Base-by-base conservation (phyloP, 2,329 filamentous ascomycete genomes). In the Diplodia sapinea region DNA sequence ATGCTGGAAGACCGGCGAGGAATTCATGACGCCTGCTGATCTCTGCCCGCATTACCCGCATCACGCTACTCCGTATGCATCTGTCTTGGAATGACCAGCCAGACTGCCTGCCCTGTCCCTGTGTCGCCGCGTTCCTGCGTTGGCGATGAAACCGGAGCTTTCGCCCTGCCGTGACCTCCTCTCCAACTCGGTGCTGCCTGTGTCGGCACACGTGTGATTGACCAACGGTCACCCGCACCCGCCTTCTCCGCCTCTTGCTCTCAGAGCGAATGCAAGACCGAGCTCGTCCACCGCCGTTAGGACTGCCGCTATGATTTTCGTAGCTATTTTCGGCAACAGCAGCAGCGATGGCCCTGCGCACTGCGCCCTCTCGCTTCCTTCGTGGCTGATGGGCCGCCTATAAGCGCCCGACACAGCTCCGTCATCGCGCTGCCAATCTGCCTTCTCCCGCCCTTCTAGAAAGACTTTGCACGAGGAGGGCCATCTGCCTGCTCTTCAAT, bases 361-460 rank as follows among this genome's bases (percentile, higher is more conserved):
- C 38, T 61, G 40, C 57, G 57, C 57, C 57, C n/a, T 33, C 9
- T 43, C 38, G 57, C 23, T 49, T 61, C 57, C 57, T 61, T 50
- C 57, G 57, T 12, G 40, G 38, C 17, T 15, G 26, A 26, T 26
- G 57, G 36, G 36, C 36, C 15, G 38, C 38, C 43, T 31, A 47
- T 54, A 54, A 17, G 29, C 52, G 52, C 52, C 26, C 11, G 17
- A 31, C 31, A 33, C 31, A 33, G 31, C 23, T 17, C 29, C 51
- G 23, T 29, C 33, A 36, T 56, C 9, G 4, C 36, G n/a, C 31
- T 7, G 2, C 9, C 23, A 11, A 1, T 1, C 29, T 5, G 36
- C 7, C 59, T 63, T 63, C 59, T 63, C 43, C 59, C 59, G 59
- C 40, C 2, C 15, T 63, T 63, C 59, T 36, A 51, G 59, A 63